Base-by-base conservation (phyloP, 78 protist genomes). In the slime mould (Dictyostelium discoideum) region DNA sequence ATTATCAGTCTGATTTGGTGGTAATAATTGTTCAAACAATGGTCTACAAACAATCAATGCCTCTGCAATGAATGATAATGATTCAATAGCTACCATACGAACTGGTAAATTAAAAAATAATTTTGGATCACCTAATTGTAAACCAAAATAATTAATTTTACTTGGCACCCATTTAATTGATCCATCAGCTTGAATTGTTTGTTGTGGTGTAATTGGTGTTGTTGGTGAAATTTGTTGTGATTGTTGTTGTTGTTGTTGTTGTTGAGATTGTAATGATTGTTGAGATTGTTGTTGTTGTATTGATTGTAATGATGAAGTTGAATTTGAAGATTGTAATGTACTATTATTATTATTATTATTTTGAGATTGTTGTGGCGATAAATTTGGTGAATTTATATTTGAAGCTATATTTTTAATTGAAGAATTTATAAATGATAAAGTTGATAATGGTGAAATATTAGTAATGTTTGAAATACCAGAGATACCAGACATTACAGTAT, bases 61-160 rank as follows among this genome's bases (percentile, higher is more conserved):
- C 13, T 69, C 63, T 7, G 29, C n/a, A 0, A 90, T 83, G 40
- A 90, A 90, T 13, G 87, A 24, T 2, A 90, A 73, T 72, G 95
- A 72, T 39, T 90, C 95, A n/a, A 90, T 72, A 3, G 95, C 95
- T 2, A 90, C 72, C 48, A 90, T 72, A 37, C 95, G 37, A 5
- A 90, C 87, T 69, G 95, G 95, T n/a, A 90, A 44, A 82, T 90
- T 90, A 37, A 90, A 90, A 6, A 90, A 57, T 24, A 20, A 18
- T 42, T 63, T 54, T 80, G 87, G 85, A 73, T 90, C 95, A 82
- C 95, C 88, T 29, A 90, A 85, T 72, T 42, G 57, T 79, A 90
- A 82, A 2, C 32, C 54, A 16, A 8, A 18, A 14, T 67, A 48
- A 48, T 90, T 82, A n/a, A 90, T 90, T 54, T 46, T 60, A 46